Conservation (phyloP, 495 filamentous ascomycete species). For the Hyaloscypha finlandica region DNA sequence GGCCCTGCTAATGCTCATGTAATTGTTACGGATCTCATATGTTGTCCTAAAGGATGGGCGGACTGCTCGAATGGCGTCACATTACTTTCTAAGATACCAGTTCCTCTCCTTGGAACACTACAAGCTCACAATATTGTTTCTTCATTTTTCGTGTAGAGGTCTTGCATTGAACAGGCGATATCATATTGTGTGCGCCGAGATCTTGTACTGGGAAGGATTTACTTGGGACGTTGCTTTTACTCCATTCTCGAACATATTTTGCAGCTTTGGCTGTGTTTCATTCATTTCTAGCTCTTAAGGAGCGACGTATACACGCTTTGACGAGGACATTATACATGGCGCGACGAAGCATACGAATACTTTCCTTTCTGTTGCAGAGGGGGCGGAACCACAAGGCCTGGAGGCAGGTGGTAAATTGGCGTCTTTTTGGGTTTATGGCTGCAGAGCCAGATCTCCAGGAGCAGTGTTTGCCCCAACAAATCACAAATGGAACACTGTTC, state of each 20-base stretch:
- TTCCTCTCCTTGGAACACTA: conserved; percentile 23
- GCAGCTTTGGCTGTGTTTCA: conserved; percentile 11
- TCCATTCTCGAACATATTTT: conserved; percentile 22
- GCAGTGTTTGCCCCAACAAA: not conserved
- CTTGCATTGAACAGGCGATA: conserved; percentile 21
- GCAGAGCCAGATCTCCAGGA: not conserved
- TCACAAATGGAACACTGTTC: not conserved
- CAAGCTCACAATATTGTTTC: conserved; percentile 6
- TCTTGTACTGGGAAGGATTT: conserved; percentile 7
- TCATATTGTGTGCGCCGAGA: not conserved
- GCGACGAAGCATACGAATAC: conserved; percentile 25
- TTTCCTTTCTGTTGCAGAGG: conserved; percentile 2
- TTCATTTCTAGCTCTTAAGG: conserved; percentile 21
- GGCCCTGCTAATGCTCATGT: conserved; percentile 29
- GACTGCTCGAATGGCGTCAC: conserved; percentile 27
- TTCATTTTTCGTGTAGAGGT: conserved; percentile 17
- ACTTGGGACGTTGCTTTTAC: conserved; percentile 1
- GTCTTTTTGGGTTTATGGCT: not conserved
- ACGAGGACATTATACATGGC: conserved; percentile 16
- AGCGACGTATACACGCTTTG: conserved; percentile 18
- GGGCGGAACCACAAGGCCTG: not conserved
- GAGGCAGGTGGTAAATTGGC: conserved; percentile 2
- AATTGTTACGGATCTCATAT: conserved; percentile 29
- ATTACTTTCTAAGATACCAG: conserved; percentile 32
- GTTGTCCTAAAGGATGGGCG: conserved; percentile 16